These are phyloP conservation scores for Verticillium albo-atrum DNA, from an alignment of 2,329 filamentous ascomycete species.

Conservation along the genomic window DNA sequence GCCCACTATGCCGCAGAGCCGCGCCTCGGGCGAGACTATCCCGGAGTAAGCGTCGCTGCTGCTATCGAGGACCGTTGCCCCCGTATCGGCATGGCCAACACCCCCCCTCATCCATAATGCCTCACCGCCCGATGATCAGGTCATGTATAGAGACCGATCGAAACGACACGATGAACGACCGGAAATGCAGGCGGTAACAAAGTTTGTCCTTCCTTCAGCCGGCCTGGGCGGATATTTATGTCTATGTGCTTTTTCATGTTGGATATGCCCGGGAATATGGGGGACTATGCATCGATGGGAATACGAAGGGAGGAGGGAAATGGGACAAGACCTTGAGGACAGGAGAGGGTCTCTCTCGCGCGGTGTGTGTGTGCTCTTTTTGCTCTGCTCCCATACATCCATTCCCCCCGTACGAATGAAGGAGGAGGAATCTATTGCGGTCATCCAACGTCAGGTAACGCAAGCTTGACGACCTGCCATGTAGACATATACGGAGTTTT, in stretches of 20 bases:
- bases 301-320: not conserved
- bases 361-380: not conserved
- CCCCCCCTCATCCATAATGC: too few relatives aligned
- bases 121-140: too few relatives aligned
- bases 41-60: slow-evolving; percentile 10
- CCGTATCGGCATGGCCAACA: too few relatives aligned
- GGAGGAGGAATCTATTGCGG: not conserved
- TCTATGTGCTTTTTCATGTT: not conserved
- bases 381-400: not conserved
- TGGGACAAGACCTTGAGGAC: not conserved
- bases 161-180: too few relatives aligned
- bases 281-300: not conserved
- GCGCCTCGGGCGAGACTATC: slow-evolving; percentile 6
- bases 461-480: not conserved
- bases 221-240: not conserved
- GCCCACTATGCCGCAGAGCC: not conserved
- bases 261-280: not conserved
- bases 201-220: too few relatives aligned
- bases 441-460: not conserved
- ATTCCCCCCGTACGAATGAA: not conserved
- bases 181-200: too few relatives aligned
- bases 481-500: not conserved
- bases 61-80: too few relatives aligned
- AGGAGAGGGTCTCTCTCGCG: not conserved
- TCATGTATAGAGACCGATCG: too few relatives aligned